These are phyloP conservation scores for Polytolypa hystricis DNA, from an alignment of 2,329 filamentous ascomycete genomes.

Conservation along the genomic window DNA sequence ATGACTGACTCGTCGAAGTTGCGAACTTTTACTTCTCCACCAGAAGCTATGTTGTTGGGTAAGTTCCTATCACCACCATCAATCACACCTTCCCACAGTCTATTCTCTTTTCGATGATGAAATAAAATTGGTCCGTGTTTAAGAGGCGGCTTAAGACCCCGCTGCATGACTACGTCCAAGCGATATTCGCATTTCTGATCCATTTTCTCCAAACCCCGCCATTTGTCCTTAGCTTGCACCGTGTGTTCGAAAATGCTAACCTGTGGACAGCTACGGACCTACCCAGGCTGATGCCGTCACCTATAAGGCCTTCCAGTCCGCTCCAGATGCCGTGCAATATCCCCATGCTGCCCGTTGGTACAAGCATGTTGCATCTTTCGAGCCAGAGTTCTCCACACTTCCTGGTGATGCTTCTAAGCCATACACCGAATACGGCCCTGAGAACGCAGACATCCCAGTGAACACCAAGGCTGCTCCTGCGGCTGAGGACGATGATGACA, in stretches of 20 bases:
- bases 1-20: slow-evolving; percentile 23
- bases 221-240: slow-evolving; percentile 4
- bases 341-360: slow-evolving; percentile 95
- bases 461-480: slow-evolving; percentile 78
- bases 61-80: slow-evolving; percentile 36
- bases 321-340: slow-evolving; percentile 75
- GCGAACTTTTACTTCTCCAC: slow-evolving; percentile 40
- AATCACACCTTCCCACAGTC: slow-evolving; percentile 9
- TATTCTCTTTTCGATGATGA: slow-evolving; percentile 52
- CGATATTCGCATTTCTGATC: slow-evolving; percentile 62
- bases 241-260: slow-evolving; percentile 11
- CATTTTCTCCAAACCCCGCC: slow-evolving; percentile 10
- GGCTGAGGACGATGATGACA: slow-evolving; percentile 67
- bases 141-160: slow-evolving; percentile 89
- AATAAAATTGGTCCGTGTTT: slow-evolving; percentile 86
- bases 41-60: slow-evolving; percentile 75
- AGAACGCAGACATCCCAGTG: slow-evolving; percentile 61
- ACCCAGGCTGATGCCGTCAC: slow-evolving; percentile 92
- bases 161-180: slow-evolving; percentile 68
- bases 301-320: slow-evolving; percentile 75
- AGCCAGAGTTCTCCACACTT: slow-evolving; percentile 83
- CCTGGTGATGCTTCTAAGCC: slow-evolving; percentile 83
- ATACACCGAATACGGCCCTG: slow-evolving; percentile 85
- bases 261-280: slow-evolving; percentile 45
- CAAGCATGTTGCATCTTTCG: slow-evolving; percentile 92